Evolutionary conservation across 2,329 filamentous ascomycete species (phyloP).

Genomic region (Thielaviopsis populi): DNA sequence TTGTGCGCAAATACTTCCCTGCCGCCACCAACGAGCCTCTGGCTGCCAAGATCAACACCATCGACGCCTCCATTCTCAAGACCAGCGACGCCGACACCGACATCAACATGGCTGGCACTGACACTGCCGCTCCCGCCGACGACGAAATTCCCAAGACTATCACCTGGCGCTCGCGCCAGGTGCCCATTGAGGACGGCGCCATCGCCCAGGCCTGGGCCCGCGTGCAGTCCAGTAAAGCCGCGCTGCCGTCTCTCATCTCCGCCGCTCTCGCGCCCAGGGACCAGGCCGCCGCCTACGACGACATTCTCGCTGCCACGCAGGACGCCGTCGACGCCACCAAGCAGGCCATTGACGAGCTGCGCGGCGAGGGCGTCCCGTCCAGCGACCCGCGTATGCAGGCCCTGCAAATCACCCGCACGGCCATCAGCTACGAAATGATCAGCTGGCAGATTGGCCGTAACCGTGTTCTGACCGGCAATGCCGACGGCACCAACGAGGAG

Average conservation of each 20-base stretch:
- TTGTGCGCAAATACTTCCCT: constrained; percentile 68
- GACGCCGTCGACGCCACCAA: constrained; percentile 91
- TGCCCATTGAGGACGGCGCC: constrained; percentile 81
- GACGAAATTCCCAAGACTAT: constrained; percentile 56
- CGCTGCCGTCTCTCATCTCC: constrained; percentile 28
- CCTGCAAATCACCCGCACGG: constrained; percentile 79
- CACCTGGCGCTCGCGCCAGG: constrained; percentile 70
- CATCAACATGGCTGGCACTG: constrained; percentile 20
- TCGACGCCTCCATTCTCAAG: constrained; percentile 54
- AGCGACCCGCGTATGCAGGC: constrained; percentile 81
- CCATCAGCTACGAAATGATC: constrained; percentile 85
- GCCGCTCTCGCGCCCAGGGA: constrained; percentile 41
- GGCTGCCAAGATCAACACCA: constrained; percentile 49
- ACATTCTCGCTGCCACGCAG: constrained; percentile 76
- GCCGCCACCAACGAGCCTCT: constrained; percentile 41
- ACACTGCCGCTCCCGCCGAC: constrained; percentile 33
- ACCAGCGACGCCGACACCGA: constrained; percentile 25
- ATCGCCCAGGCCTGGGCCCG: constrained; percentile 72
- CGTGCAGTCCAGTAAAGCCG: constrained; percentile 31
- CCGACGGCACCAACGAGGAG: constrained; percentile 55
- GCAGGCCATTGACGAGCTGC: constrained; percentile 79
- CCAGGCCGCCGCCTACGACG: constrained; percentile 76
- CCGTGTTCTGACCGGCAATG: constrained; percentile 66
- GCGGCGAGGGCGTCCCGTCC: constrained; percentile 66
- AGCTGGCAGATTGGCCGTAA: constrained; percentile 93